phyloP scores from a whole-genome alignment of 768 basidiomycete species.

The Leccinum rimulosum region DNA sequence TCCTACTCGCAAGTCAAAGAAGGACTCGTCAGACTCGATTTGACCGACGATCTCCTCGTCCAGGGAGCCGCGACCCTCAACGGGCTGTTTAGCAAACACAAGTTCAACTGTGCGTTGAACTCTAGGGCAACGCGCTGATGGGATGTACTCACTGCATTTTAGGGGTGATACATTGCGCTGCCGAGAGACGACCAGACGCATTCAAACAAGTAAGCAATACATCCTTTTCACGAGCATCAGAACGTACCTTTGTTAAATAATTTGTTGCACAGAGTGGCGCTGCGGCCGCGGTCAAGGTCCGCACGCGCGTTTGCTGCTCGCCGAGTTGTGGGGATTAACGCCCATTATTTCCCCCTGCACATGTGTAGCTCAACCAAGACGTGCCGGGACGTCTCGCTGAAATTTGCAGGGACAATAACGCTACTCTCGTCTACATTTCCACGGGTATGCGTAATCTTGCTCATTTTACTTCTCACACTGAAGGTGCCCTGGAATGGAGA shows the following conservation, averaged over 20 bases:
- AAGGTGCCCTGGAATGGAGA: slow-evolving; percentile 43
- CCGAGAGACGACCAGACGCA: slow-evolving; percentile 89
- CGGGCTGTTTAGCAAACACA: slow-evolving; percentile 50
- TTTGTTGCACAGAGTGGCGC: slow-evolving; percentile 47
- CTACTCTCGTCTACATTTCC: slow-evolving; percentile 86
- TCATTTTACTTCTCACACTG: slow-evolving; percentile 5
- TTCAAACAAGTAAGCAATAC: slow-evolving; percentile 70
- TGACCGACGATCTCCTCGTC: slow-evolving; percentile 46
- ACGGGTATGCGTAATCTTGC: slow-evolving; percentile 51
- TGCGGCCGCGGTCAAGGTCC: slow-evolving; percentile 59
- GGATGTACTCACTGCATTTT: slow-evolving; percentile 3
- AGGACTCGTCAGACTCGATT: slow-evolving; percentile 60
- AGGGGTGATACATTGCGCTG: slow-evolving; percentile 95
- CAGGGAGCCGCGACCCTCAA: slow-evolving; percentile 44
- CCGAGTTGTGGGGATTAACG: background rate
- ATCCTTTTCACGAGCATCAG: background rate
- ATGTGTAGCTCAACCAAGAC: slow-evolving; percentile 70
- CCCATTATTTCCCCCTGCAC: background rate
- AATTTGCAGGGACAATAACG: slow-evolving; percentile 58
- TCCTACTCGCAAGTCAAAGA: slow-evolving; percentile 63
- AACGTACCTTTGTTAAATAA: background rate
- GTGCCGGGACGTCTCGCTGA: slow-evolving; percentile 72
- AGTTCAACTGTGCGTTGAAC: slow-evolving; percentile 65
- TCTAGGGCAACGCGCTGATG: slow-evolving; percentile 4
- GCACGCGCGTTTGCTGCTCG: slow-evolving; percentile 9